Evolutionary conservation across 257 asterid species (phyloP).

Genomic region (Misopates orontium): DNA sequence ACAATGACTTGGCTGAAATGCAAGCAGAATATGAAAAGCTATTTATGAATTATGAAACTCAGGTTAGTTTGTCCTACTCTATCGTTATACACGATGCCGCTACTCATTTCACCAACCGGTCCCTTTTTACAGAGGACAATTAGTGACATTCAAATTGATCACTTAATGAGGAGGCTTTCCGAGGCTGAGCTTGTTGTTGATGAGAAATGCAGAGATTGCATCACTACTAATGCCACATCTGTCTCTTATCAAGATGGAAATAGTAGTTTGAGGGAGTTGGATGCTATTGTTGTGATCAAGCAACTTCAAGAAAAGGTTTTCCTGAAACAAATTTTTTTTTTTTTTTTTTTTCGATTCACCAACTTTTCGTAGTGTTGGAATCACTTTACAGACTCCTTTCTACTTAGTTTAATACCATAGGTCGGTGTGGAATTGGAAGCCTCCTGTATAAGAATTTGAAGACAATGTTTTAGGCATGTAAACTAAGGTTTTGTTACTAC

Average conservation of each 20-base stretch:
- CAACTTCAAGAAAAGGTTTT: slow-evolving; percentile 89
- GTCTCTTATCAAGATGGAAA: slow-evolving; percentile 37
- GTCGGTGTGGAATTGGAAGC: slow-evolving; percentile 1
- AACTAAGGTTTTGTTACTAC: slow-evolving; percentile 8
- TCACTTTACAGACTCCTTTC: slow-evolving; percentile 2
- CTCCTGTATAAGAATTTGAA: not conserved
- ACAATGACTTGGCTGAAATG: slow-evolving; percentile 45
- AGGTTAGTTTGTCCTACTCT: slow-evolving; percentile 54
- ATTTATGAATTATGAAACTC: slow-evolving; percentile 66
- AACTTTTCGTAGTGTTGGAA: not conserved
- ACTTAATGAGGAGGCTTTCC: slow-evolving; percentile 62
- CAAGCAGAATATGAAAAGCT: slow-evolving; percentile 71
- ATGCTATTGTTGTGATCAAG: slow-evolving; percentile 72
- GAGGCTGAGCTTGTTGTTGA: slow-evolving; percentile 44
- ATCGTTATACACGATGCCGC: slow-evolving; percentile 17
- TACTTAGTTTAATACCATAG: not conserved
- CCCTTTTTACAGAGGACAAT: slow-evolving; percentile 52
- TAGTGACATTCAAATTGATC: slow-evolving; percentile 62
- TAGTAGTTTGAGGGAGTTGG: slow-evolving; percentile 47
- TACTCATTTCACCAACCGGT: slow-evolving; percentile 20
- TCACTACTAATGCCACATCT: slow-evolving; percentile 27
- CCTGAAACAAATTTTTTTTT: slow-evolving; percentile 23
- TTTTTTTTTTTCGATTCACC: slow-evolving; percentile 24
- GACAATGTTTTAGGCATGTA: slow-evolving; percentile 12
- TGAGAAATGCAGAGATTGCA: slow-evolving; percentile 41